Evolutionary conservation across 768 basidiomycete species (phyloP), one percentile per base, ranked within the genome.

Genomic region (Auricularia heimuer): DNA sequence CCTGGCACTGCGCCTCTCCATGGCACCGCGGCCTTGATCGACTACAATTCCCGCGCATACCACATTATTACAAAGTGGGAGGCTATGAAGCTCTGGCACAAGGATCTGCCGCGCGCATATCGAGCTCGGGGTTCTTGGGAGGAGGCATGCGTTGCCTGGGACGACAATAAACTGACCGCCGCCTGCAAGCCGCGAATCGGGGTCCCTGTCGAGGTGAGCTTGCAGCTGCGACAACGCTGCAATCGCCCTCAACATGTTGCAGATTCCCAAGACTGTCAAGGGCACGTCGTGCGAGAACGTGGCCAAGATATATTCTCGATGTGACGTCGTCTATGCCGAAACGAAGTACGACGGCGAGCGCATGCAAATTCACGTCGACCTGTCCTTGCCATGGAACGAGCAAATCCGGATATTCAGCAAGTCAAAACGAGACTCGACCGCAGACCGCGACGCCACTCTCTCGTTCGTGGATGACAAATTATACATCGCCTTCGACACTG

Each of bases 291-390:
- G 85, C 54, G 68, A 75, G 11, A 80, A 89, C 62, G 86, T 85
- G 18, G 73, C 90, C 58, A 65, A 76, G 54, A 73, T 77, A 63
- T 76, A 89, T 65, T 44, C 64, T 24, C 39, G 72, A 44, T 75
- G 79, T 0, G 76, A 79, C 11, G 74, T 72, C 34, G 78, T 94
- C 8, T 95, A 89, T 84, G 90, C 88, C 1, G 94, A 98, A 76
- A 94, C 87, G 0, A 98, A 98, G 74, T 95, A 95, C 73, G 94
- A 96, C 65, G 94, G 94, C 10, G 94, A 96, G 74, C 82, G 94
- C n/a, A 88, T 93, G 64, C 94, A 98, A 69, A 92, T 95, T 34
- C 94, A 98, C 71, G 82, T 94, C 29, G 79, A 87, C 70, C 71
- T 87, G 2, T 66, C 70, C 3, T 70, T 69, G 3, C 72, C 77